These are phyloP conservation scores for Geranium rotundifolium DNA, from an alignment of 345 rosid genomes.

Conservation along the genomic window DNA sequence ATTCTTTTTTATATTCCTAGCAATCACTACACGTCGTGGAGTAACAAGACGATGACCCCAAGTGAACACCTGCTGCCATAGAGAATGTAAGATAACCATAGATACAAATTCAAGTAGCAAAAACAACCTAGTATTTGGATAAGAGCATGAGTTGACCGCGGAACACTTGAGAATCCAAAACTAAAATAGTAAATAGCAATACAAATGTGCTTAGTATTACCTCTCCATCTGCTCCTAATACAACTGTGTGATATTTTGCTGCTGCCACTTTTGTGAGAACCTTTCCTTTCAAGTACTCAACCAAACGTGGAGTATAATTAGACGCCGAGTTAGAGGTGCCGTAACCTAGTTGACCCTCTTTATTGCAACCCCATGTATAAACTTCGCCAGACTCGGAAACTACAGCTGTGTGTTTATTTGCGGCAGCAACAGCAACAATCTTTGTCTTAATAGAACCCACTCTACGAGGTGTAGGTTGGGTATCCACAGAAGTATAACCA, in stretches of 20 bases:
- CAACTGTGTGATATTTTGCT: constrained; percentile 87
- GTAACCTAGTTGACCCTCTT: constrained; percentile 98
- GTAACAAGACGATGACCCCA: constrained; percentile 98
- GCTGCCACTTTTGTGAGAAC: constrained; percentile 47
- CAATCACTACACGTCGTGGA: constrained; percentile 63
- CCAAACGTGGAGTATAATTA: constrained; percentile 84
- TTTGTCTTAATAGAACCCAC: constrained; percentile 62
- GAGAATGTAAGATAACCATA: background rate
- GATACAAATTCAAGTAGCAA: background rate
- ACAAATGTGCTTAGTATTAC: constrained; percentile 20
- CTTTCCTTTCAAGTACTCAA: constrained; percentile 87
- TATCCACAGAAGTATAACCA: constrained; percentile 90
- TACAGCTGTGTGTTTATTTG: constrained; percentile 91
- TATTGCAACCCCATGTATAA: constrained; percentile 96
- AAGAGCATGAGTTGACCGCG: background rate
- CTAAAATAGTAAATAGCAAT: background rate
- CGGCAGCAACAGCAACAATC: constrained; percentile 88
- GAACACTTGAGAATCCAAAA: background rate
- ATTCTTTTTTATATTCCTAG: constrained; percentile 65
- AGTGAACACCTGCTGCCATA: constrained; percentile 52
- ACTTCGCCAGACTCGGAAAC: constrained; percentile 88
- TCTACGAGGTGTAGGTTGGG: constrained; percentile 94
- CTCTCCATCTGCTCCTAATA: constrained; percentile 79
- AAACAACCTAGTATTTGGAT: background rate
- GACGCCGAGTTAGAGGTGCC: constrained; percentile 98